Base-by-base conservation (phyloP, 2,329 filamentous ascomycete genomes). In the Colletotrichum sp. region DNA sequence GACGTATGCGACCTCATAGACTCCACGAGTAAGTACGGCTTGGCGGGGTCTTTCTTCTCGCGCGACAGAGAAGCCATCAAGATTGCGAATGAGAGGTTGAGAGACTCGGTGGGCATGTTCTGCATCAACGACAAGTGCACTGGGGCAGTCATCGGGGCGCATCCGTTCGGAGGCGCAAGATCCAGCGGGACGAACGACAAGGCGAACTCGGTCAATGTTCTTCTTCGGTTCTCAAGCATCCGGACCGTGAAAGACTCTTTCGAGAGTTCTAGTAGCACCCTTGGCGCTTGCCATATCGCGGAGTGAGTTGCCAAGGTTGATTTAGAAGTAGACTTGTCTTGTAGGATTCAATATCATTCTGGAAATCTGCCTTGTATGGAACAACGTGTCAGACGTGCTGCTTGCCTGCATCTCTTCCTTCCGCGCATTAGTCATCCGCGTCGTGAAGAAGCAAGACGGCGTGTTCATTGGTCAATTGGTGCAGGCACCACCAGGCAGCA, bases 401-500 rank as follows among this genome's bases (percentile, higher is more conserved):
- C 24, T 26, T 59, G 24, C 55, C 26, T 59, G 24, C 55, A 6
- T 59, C 6, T 28, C 15, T 28, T 59, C 24, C 55, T 59, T 28
- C 13, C 55, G 1, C 15, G 55, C 8, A 59, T 59, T 28, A 59
- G 55, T 59, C 55, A 59, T 59, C 55, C 24, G 55, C 15, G 3
- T 9, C 55, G 55, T 6, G 55, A 59, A 59, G 24, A 4, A 10
- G 15, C 4, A 10, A 59, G 10, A 28, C n/a, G 24, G 13, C 24
- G 55, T 28, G 55, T 16, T 28, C 55, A 59, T 59, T 28, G 55
- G 72, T 2, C 68, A 72, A 52, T 75, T 28, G 16, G 21, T 28
- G 36, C 49, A 75, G 62, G 72, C 62, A 72, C 63, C 49, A 39
- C 26, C 32, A 67, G 70, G 70, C 72, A 75, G 44, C 72, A 60